Evolutionary conservation across 352 stramenopile genomes (phyloP), one percentile per base, ranked within the genome.

Genomic region (Plasmopara viticola): DNA sequence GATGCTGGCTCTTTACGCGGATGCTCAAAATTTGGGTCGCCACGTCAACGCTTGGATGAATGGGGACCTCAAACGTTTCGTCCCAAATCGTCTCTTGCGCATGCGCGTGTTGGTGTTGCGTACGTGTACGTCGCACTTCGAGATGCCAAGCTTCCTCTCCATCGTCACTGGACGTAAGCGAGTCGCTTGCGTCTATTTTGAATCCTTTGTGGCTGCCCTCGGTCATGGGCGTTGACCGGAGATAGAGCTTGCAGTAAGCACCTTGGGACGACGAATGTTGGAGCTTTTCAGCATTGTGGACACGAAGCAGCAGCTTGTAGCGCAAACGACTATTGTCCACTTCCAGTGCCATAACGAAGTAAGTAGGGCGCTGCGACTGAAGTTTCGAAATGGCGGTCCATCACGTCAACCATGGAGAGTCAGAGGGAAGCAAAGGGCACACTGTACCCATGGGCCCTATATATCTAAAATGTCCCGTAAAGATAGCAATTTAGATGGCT

Each of bases 241-340:
- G 50, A 41, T 87, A 87, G 18, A 87, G 62, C 45, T 87, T 87
- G 60, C 73, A 84, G 52, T 87, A 87, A 1, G 74, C 62, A 39
- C 75, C 75, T n/a, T 79, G 71, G 3, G 71, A 82, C 18, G 64
- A 79, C 25, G 65, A 73, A 44, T 69, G 59, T 29, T 69, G 59
- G 40, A 87, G 54, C 33, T 72, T 57, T 51, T 75, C 66, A 31
- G 66, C 76, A 52, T 70, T 79, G 62, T 81, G 60, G 15, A 87
- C 68, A 33, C 73, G 72, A 39, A 87, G 48, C 44, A 84, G 56
- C 28, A 87, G 58, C 54, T 80, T 80, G 51, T 56, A 65, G 13
- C 59, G 58, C 20, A 50, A 53, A 31, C 9, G 2, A 15, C 44
- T 61, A 8, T 48, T 38, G 45, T 44, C 49, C 13, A 42, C 3